Evolutionary conservation across 1,284 basidiomycete genomes (phyloP).

Genomic region (Hypsizygus ulmarius): DNA sequence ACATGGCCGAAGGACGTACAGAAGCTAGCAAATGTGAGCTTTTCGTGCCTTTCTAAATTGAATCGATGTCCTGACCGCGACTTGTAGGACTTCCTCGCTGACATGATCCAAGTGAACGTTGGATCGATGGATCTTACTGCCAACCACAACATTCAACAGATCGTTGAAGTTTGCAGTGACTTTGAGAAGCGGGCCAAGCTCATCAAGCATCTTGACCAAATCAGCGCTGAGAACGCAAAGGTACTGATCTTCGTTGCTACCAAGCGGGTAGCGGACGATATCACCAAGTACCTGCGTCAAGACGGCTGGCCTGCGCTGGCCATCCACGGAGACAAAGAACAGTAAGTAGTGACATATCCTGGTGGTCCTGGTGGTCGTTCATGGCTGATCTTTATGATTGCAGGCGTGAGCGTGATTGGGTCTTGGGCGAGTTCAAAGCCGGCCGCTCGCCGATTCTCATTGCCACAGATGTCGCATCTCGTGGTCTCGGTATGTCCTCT

Average conservation of each 20-base stretch:
- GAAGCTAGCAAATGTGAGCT: conserved; percentile 82
- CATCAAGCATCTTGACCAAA: conserved; percentile 96
- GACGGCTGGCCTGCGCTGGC: conserved; percentile 99
- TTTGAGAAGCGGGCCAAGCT: conserved; percentile 97
- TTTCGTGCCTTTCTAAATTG: neutral
- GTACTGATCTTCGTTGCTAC: conserved; percentile 98
- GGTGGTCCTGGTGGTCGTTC: too few relatives aligned
- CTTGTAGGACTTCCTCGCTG: conserved; percentile 85
- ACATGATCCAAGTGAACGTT: conserved; percentile 98
- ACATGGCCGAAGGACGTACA: conserved; percentile 99
- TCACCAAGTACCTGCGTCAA: conserved; percentile 95
- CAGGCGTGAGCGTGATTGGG: conserved; percentile 98
- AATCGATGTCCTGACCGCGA: conserved; percentile 8
- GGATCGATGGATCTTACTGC: conserved; percentile 98
- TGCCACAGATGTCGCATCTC: conserved; percentile 96
- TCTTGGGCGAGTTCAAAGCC: conserved; percentile 96
- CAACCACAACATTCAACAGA: conserved; percentile 97
- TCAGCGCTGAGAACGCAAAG: conserved; percentile 96
- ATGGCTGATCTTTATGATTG: too few relatives aligned
- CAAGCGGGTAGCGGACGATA: conserved; percentile 96
- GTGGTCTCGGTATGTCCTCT: conserved; percentile 95
- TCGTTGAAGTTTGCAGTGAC: conserved; percentile 95
- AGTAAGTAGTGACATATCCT: too few relatives aligned
- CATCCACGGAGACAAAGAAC: conserved; percentile 98
- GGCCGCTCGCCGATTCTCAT: conserved; percentile 97